Evolutionary conservation across 164 flowering plant species (phyloP), one percentile per base, ranked within the genome.

Genomic region (Taxillus chinensis): DNA sequence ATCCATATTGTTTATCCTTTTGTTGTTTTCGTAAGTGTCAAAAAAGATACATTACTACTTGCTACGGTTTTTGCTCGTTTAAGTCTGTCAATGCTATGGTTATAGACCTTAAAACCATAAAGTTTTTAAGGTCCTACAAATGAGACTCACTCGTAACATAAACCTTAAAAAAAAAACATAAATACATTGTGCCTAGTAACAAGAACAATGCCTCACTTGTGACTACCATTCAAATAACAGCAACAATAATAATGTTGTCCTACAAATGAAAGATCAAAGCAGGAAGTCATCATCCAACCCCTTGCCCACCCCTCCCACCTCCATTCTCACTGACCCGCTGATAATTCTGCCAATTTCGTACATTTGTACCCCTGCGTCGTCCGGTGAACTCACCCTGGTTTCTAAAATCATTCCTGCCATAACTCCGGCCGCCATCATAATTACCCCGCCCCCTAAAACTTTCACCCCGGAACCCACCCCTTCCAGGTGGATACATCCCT

Each of bases 391-490:
- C 95, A 11, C 86, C 84, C 40, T 78, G 82, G 64, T 52, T 73
- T 66, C 86, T 80, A 64, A 66, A 81, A 7, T 83, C 95, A 61
- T 49, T 76, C 70, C 96, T 82, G 17, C 80, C 85, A 54, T 54
- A 54, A 7, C 87, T 81, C 41, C 86, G 71, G 0, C 82, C 79
- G 11, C 85, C 80, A 55, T 78, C 67, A 51, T 62, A 83, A 55
- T 72, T 81, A 14, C 82, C 86, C 55, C 91, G 83, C 41, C 79
- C 83, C 69, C 82, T 80, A 65, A 81, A 85, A 65, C 73, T 78
- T 55, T 86, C 91, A 62, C 55, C 82, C 17, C 85, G 70, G 62
- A 65, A 80, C 0, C 78, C 86, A 62, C 82, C 83, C 67, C 93
- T 79, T 63, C 86, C 86, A 0, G 79, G 59, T 67, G 77, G 62